Percentiles rank a stretch among this genome's conserved stretches.
Conservation (phyloP, 2,329 filamentous ascomycete species). For the Colletotrichum sp. region DNA sequence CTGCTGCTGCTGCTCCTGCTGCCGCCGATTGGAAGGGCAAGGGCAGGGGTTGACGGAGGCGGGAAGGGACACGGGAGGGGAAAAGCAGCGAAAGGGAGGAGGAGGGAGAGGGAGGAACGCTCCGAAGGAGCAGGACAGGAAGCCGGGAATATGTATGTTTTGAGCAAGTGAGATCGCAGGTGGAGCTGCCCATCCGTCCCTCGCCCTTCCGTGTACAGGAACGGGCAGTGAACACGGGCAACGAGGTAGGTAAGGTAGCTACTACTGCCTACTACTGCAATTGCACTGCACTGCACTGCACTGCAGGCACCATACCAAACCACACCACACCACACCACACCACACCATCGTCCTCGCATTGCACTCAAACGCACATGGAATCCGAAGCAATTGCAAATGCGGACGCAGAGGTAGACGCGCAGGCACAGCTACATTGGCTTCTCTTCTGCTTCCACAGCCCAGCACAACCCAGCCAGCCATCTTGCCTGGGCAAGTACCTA, state of each 20-base stretch:
- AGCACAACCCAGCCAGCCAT: neutral
- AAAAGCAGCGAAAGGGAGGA: conserved; percentile 15
- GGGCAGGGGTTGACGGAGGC: neutral
- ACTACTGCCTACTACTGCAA: neutral
- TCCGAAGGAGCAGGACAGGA: conserved; percentile 17
- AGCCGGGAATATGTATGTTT: conserved; percentile 22
- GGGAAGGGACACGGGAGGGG: neutral
- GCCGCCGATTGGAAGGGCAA: neutral
- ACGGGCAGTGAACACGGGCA: neutral
- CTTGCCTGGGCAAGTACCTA: neutral
- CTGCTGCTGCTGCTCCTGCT: neutral
- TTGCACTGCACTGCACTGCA: neutral
- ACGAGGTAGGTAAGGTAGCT: neutral
- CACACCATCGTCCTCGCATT: neutral
- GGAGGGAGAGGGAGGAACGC: neutral
- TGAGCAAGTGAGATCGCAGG: conserved; percentile 16
- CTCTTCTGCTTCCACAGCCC: neutral
- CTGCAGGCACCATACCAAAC: neutral
- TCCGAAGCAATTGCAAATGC: neutral
- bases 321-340: neutral
- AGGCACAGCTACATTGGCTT: neutral
- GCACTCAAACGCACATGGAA: neutral
- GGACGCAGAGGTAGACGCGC: neutral
- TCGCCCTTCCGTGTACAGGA: neutral
- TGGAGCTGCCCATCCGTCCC: neutral